Base-by-base conservation (phyloP, 441 rosid genomes). In the Adansonia madagascariensis region DNA sequence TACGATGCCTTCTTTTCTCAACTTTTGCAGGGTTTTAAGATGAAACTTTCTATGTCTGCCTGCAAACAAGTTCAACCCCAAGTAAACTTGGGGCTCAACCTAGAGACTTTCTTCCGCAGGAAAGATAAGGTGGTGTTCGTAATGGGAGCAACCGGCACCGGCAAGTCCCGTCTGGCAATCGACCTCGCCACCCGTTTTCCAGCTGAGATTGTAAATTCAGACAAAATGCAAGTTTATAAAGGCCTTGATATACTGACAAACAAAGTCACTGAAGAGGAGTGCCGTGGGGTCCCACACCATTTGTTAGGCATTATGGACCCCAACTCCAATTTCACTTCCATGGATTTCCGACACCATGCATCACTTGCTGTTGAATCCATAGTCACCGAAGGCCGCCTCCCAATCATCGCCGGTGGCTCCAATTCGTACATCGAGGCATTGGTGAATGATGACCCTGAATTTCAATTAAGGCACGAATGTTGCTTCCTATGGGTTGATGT, bases 91-190 rank as follows among this genome's bases (percentile, higher is more conserved):
- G 77, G 73, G 2, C 49, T 81, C 63, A 76, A 79, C 67, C 65
- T 80, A 79, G 82, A 87, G 15, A 82, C 82, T 0, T 87, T 85
- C 75, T 87, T 86, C 76, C 88, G 84, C 39, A 84, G 87, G 20
- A 86, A 90, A 85, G 87, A 87, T 61, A 93, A 90, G 87, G 89
- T 90, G 0, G 84, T 88, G n/a, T 90, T 90, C 75, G 90, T 91
- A 0, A 87, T 93, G 71, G 97, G 98, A 0, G 92, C 94, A 6
- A 91, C 93, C 2, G 97, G 94, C 56, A 90, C 94, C 3, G 97
- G 98, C 0, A 93, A 93, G 67, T 93, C 98, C n/a, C 87, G 89
- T 62, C 85, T 91, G 0, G 97, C 98, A 14, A 88, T 93, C 74
- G 98, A 90, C 61, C 70, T 93, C 0, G 98, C 98, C 15, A 82